Evolutionary conservation across 805 yeast genomes (phyloP).

Genomic region (Ogataea henricii): DNA sequence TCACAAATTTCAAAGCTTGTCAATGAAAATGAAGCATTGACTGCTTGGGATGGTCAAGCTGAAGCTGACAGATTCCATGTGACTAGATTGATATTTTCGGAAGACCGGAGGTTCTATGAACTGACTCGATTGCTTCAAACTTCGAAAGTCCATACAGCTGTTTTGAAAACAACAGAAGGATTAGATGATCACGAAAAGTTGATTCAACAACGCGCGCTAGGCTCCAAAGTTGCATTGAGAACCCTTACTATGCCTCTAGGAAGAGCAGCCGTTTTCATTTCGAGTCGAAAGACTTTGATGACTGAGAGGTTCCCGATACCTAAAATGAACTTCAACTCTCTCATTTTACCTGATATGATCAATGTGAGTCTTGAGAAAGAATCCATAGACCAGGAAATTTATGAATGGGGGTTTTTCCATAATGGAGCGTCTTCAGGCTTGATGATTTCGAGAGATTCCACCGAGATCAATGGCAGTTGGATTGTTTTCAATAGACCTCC

Average conservation of each 20-base stretch:
- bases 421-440: conserved; percentile 90
- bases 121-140: conserved; percentile 72
- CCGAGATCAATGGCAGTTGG: conserved; percentile 86
- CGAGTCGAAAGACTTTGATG: conserved; percentile 71
- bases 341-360: conserved; percentile 63
- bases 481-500: conserved; percentile 82
- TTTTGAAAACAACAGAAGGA: conserved; percentile 40
- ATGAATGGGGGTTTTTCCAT: conserved; percentile 88
- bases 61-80: conserved; percentile 69
- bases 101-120: conserved; percentile 79
- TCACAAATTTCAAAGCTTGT: conserved; percentile 42
- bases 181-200: conserved; percentile 58
- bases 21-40: conserved; percentile 46
- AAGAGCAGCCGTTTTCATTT: conserved; percentile 69
- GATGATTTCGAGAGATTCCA: conserved; percentile 62
- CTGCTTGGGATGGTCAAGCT: conserved; percentile 70
- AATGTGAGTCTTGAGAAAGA: conserved; percentile 63
- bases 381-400: conserved; percentile 46
- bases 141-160: conserved; percentile 60
- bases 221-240: conserved; percentile 63
- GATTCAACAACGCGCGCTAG: conserved; percentile 55
- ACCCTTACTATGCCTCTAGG: conserved; percentile 80
- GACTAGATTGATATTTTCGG: conserved; percentile 71
- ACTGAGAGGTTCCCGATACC: conserved; percentile 87
- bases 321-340: conserved; percentile 65